These are phyloP conservation scores for Pelargonium myrrhifolium DNA, from an alignment of 441 rosid species.

Conservation along the genomic window DNA sequence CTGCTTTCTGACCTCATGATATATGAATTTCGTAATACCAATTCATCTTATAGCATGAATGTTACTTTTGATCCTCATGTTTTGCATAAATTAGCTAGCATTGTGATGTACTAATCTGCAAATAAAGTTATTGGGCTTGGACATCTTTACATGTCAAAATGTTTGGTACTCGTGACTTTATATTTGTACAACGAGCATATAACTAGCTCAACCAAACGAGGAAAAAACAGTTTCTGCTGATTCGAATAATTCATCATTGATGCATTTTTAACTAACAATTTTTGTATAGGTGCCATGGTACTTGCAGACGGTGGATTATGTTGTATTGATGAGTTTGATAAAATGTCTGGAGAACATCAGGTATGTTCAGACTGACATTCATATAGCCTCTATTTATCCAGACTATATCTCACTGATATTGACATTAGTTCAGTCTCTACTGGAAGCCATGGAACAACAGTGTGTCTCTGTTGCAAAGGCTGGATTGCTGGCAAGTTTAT, in stretches of 20 bases:
- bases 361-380: constrained; percentile 31
- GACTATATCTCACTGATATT: constrained; percentile 20
- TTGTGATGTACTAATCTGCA: not conserved
- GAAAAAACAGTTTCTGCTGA: not conserved
- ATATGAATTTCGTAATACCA: not conserved
- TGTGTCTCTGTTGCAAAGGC: constrained; percentile 99
- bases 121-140: not conserved
- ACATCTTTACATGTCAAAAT: not conserved
- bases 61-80: not conserved
- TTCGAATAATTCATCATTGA: not conserved
- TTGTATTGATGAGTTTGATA: constrained; percentile 97
- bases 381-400: constrained; percentile 19
- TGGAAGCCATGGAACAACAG: constrained; percentile 99
- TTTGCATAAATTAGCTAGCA: not conserved
- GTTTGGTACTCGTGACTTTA: constrained; percentile 8
- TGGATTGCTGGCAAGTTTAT: constrained; percentile 92
- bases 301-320: constrained; percentile 96
- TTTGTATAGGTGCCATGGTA: constrained; percentile 89
- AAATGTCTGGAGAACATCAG: constrained; percentile 98
- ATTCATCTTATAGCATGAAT: constrained; percentile 1
- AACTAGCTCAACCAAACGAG: not conserved
- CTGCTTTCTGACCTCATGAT: constrained; percentile 6
- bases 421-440: constrained; percentile 56
- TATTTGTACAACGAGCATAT: constrained; percentile 2
- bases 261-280: not conserved